phyloP scores from a whole-genome alignment of 2,329 filamentous ascomycete genomes.

The Talaromyces sp. region DNA sequence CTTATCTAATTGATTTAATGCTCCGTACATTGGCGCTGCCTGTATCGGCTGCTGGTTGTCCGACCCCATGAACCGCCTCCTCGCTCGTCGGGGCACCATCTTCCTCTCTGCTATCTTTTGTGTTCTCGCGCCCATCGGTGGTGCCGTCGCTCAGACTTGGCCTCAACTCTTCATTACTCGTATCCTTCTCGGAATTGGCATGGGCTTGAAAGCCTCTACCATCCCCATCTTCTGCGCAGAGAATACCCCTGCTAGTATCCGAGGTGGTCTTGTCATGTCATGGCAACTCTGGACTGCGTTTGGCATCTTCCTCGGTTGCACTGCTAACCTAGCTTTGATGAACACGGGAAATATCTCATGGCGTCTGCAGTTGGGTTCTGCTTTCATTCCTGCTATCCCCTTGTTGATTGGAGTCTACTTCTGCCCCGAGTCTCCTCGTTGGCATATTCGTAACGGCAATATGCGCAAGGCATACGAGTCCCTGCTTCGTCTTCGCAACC shows the following conservation, averaged over 20 bases:
- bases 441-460: slow-evolving; percentile 62
- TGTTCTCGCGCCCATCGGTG: slow-evolving; percentile 66
- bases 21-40: slow-evolving; percentile 53
- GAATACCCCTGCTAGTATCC: slow-evolving; percentile 54
- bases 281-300: slow-evolving; percentile 57
- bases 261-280: slow-evolving; percentile 56
- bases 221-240: slow-evolving; percentile 55
- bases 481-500: slow-evolving; percentile 57
- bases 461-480: slow-evolving; percentile 61
- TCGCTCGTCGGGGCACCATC: slow-evolving; percentile 63
- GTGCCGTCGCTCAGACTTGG: slow-evolving; percentile 60
- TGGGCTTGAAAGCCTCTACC: slow-evolving; percentile 60
- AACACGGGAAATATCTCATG: slow-evolving; percentile 58
- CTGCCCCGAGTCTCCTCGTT: slow-evolving; percentile 64
- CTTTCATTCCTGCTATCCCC: slow-evolving; percentile 63
- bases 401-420: slow-evolving; percentile 58
- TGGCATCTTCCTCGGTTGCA: slow-evolving; percentile 65
- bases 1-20: slow-evolving; percentile 26
- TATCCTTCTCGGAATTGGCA: slow-evolving; percentile 59
- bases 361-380: slow-evolving; percentile 63
- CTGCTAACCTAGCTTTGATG: slow-evolving; percentile 63
- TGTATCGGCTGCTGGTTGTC: slow-evolving; percentile 64
- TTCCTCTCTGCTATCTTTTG: slow-evolving; percentile 63
- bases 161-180: slow-evolving; percentile 55
- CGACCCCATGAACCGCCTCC: slow-evolving; percentile 58